Evolutionary conservation across 805 yeast genomes (phyloP).

Genomic region (Saccharomycopsis oosterbeekiorum): DNA sequence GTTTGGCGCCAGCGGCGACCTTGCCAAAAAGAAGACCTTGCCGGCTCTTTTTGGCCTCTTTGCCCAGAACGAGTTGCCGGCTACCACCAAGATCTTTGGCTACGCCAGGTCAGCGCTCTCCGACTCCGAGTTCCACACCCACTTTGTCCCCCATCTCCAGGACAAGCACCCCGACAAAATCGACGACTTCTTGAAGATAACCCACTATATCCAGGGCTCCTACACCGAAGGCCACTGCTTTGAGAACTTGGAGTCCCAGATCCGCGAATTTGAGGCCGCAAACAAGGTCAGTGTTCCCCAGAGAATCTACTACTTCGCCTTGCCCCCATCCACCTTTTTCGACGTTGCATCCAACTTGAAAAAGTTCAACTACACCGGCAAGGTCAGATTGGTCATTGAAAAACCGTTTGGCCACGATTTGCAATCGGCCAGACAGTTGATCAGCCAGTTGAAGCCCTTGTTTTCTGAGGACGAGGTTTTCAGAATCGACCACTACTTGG

Average conservation of each 20-base stretch:
- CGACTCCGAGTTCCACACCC: slow-evolving; percentile 53
- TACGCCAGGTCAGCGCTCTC: slow-evolving; percentile 80
- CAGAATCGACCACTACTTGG: slow-evolving; percentile 95
- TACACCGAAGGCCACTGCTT: slow-evolving; percentile 80
- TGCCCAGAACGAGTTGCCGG: slow-evolving; percentile 69
- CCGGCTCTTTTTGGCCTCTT: slow-evolving; percentile 73
- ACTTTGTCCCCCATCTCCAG: slow-evolving; percentile 51
- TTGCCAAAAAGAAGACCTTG: slow-evolving; percentile 91
- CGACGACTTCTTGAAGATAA: slow-evolving; percentile 55
- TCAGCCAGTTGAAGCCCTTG: slow-evolving; percentile 67
- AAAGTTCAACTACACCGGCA: slow-evolving; percentile 58
- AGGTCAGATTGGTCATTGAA: slow-evolving; percentile 80
- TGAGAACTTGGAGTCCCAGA: slow-evolving; percentile 40
- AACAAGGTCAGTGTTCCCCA: slow-evolving; percentile 44
- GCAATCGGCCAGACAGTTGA: slow-evolving; percentile 66
- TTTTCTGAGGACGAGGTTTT: slow-evolving; percentile 86
- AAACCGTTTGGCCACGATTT: slow-evolving; percentile 97
- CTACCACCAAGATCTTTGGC: slow-evolving; percentile 67
- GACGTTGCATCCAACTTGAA: slow-evolving; percentile 68
- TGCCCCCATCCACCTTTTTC: slow-evolving; percentile 89
- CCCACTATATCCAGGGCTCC: slow-evolving; percentile 64
- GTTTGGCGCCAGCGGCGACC: slow-evolving; percentile 91
- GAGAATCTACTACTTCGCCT: slow-evolving; percentile 83
- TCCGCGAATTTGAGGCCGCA: slow-evolving; percentile 49
- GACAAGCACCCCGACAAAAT: slow-evolving; percentile 37